A percentile compares a stretch with the other conserved stretches of the same genome.
Evolutionary conservation across 768 basidiomycete species (phyloP).

Genomic region (Naganishia vaughanmartiniae): DNA sequence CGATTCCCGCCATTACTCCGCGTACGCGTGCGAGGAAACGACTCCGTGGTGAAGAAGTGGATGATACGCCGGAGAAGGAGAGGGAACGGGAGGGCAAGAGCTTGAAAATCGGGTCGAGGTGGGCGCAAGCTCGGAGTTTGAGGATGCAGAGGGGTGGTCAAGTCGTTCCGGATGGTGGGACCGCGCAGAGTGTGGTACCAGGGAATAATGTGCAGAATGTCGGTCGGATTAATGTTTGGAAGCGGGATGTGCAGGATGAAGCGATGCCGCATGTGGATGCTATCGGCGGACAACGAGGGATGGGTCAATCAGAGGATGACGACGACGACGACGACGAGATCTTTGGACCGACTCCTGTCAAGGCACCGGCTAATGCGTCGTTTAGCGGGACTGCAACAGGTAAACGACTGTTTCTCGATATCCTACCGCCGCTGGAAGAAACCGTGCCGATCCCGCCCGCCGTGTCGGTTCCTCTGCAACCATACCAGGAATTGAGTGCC

Average conservation of each 20-base stretch:
- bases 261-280: background rate
- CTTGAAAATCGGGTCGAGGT: conserved; percentile 15
- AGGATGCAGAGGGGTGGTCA: conserved; percentile 6
- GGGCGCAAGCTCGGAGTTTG: conserved; percentile 17
- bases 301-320: too few relatives aligned
- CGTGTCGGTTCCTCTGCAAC: background rate
- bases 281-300: too few relatives aligned
- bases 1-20: conserved; percentile 17
- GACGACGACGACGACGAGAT: conserved; percentile 29
- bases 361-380: background rate
- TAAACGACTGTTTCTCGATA: conserved; percentile 4
- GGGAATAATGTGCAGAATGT: background rate
- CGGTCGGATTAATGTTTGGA: conserved; percentile 5
- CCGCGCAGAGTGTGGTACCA: background rate
- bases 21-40: conserved; percentile 30
- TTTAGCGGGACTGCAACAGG: conserved; percentile 1
- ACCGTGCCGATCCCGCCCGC: background rate
- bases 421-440: background rate
- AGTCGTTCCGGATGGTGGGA: background rate
- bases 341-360: conserved; percentile 30
- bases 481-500: background rate
- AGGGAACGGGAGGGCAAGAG: conserved; percentile 12
- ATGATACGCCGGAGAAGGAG: conserved; percentile 28
- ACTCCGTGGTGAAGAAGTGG: conserved; percentile 30
- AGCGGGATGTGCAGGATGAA: conserved; percentile 13